Evolutionary conservation across 2,329 filamentous ascomycete species (phyloP).

Genomic region (Penicillium sclerotiorum): DNA sequence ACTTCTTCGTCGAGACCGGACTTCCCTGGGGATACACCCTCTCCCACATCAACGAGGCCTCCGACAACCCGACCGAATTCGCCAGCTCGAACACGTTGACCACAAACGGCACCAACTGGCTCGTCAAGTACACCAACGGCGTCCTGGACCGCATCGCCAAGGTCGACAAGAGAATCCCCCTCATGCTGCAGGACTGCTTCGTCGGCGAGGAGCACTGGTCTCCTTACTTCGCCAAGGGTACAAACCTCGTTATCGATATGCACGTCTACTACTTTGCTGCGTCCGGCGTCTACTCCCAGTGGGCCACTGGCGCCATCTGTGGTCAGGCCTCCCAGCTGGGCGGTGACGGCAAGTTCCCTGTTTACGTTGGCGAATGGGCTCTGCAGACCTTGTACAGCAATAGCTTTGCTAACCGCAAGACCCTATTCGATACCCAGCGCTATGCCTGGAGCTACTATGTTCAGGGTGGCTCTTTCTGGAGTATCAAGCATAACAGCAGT

Average conservation of each 20-base stretch:
- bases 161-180: conserved; percentile 17
- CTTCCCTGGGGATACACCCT: conserved; percentile 21
- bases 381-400: conserved; percentile 22
- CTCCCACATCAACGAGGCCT: conserved; percentile 23
- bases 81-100: conserved; percentile 16
- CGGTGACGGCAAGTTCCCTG: conserved; percentile 23
- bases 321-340: conserved; percentile 15
- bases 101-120: conserved; percentile 19
- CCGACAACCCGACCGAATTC: conserved; percentile 18
- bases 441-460: conserved; percentile 16
- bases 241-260: conserved; percentile 24
- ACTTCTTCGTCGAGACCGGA: conserved; percentile 18
- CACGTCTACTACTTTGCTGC: conserved; percentile 27
- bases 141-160: conserved; percentile 16
- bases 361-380: conserved; percentile 26
- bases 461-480: conserved; percentile 26
- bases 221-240: conserved; percentile 10
- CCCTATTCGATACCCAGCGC: conserved; percentile 16
- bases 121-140: conserved; percentile 19
- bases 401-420: conserved; percentile 15
- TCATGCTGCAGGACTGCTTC: conserved; percentile 28
- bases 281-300: conserved; percentile 14
- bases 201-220: conserved; percentile 22
- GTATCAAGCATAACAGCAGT: conserved; percentile 20
- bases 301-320: conserved; percentile 14